These are phyloP conservation scores for Aspergillus cavernicola DNA, from an alignment of 495 filamentous ascomycete genomes.

Conservation along the genomic window DNA sequence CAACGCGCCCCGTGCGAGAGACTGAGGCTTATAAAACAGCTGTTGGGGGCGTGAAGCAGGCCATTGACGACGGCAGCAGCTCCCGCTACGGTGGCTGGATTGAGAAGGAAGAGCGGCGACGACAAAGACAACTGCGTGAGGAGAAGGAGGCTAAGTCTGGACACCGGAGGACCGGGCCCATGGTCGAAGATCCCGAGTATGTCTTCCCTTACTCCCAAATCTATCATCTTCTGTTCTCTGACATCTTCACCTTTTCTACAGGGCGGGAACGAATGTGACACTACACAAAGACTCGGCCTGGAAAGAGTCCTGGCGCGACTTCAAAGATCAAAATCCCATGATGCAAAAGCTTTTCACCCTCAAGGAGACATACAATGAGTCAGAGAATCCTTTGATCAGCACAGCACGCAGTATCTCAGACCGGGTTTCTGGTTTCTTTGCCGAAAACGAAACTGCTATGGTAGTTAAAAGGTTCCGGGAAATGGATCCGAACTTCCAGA, in stretches of 20 bases:
- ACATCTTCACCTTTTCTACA: conserved; percentile 31
- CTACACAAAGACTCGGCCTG: conserved; percentile 94
- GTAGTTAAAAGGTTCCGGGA: conserved; percentile 97
- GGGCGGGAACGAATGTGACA: conserved; percentile 89
- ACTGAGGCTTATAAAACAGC: conserved; percentile 84
- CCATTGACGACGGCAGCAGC: conserved; percentile 95
- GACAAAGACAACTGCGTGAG: conserved; percentile 69
- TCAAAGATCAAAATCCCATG: conserved; percentile 80
- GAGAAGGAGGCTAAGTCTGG: conserved; percentile 53
- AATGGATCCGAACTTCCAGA: conserved; percentile 92
- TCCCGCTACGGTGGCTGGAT: conserved; percentile 94
- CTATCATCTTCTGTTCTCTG: conserved; percentile 13
- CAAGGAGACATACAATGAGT: conserved; percentile 85
- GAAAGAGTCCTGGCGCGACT: conserved; percentile 93
- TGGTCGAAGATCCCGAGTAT: conserved; percentile 84
- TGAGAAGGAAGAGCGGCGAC: conserved; percentile 88
- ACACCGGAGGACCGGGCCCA: conserved; percentile 43
- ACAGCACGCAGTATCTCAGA: conserved; percentile 93
- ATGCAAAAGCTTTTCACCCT: conserved; percentile 86
- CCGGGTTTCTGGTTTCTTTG: conserved; percentile 90
- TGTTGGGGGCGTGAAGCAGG: conserved; percentile 75
- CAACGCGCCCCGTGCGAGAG: conserved; percentile 87
- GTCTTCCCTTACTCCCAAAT: not conserved
- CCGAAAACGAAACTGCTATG: conserved; percentile 93
- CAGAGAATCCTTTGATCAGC: conserved; percentile 90